phyloP scores from a whole-genome alignment of 208 protist genomes.

The Trypanosoma cruzi region DNA sequence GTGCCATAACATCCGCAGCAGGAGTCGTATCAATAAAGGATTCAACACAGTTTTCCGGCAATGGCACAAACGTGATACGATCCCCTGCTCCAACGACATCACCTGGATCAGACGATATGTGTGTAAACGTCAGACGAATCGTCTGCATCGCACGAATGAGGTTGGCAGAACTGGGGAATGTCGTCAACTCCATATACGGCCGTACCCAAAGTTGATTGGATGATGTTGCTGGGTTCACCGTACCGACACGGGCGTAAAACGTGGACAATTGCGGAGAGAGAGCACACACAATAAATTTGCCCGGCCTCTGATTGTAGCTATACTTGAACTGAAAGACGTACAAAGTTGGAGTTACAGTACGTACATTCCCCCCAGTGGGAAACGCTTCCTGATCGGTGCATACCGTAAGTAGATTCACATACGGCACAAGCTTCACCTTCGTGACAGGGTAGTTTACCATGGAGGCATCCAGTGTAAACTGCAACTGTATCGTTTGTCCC shows the following conservation, averaged over 20 bases:
- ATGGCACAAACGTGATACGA: slow-evolving; percentile 61
- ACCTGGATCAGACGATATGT: slow-evolving; percentile 40
- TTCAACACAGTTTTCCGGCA: slow-evolving; percentile 68
- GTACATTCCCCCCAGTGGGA: slow-evolving; percentile 36
- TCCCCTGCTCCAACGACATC: slow-evolving; percentile 64
- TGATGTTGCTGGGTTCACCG: background rate
- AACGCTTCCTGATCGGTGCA: slow-evolving; percentile 63
- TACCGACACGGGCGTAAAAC: slow-evolving; percentile 24
- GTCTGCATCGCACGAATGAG: slow-evolving; percentile 71
- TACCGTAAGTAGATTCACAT: slow-evolving; percentile 51
- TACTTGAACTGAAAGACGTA: slow-evolving; percentile 82
- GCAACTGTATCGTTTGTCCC: slow-evolving; percentile 74
- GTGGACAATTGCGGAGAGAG: slow-evolving; percentile 43
- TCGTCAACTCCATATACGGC: slow-evolving; percentile 71
- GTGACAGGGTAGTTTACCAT: slow-evolving; percentile 63
- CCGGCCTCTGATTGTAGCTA: slow-evolving; percentile 57
- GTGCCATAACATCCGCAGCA: slow-evolving; percentile 37
- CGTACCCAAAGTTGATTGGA: slow-evolving; percentile 66
- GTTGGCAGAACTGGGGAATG: slow-evolving; percentile 42
- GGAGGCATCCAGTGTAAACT: slow-evolving; percentile 26
- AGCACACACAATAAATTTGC: slow-evolving; percentile 77
- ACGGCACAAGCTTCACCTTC: slow-evolving; percentile 69
- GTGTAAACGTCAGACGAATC: slow-evolving; percentile 69
- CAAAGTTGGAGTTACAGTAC: slow-evolving; percentile 25
- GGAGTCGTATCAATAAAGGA: slow-evolving; percentile 54